Evolutionary conservation across 2,329 filamentous ascomycete genomes (phyloP).

Genomic region (Fusarium beomiforme): DNA sequence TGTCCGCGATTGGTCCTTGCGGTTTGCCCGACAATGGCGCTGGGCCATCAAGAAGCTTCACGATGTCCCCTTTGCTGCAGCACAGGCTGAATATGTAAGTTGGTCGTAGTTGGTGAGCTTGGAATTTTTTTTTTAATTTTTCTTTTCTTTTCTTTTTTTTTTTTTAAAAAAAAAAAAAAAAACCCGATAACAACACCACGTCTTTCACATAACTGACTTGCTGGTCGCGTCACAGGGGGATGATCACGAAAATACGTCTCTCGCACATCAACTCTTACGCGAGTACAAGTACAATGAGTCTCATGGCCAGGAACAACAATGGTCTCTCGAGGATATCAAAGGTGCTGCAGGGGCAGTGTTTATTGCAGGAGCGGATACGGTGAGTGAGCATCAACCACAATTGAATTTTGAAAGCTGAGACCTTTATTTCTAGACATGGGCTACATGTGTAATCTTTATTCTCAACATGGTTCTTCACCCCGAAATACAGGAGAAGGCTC

Average conservation of each 20-base stretch:
- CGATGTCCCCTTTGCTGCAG: slow-evolving; percentile 46
- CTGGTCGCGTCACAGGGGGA: slow-evolving; percentile 11
- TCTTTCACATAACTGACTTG: slow-evolving; percentile 18
- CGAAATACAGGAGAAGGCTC: slow-evolving; percentile 57
- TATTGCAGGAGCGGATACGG: slow-evolving; percentile 59
- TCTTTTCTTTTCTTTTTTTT: too few relatives aligned
- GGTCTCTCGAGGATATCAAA: slow-evolving; percentile 57
- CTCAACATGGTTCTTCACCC: slow-evolving; percentile 56
- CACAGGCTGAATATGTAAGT: slow-evolving; percentile 43
- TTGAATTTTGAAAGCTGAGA: slow-evolving; percentile 38
- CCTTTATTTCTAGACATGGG: slow-evolving; percentile 38
- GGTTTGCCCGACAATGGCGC: slow-evolving; percentile 48
- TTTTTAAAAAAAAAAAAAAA: too few relatives aligned
- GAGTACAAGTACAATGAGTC: slow-evolving; percentile 26
- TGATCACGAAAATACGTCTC: slow-evolving; percentile 30
- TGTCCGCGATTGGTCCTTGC: slow-evolving; percentile 45
- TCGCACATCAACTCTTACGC: slow-evolving; percentile 41
- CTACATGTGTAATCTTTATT: slow-evolving; percentile 51
- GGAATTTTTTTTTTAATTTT: too few relatives aligned
- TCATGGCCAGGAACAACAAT: slow-evolving; percentile 26
- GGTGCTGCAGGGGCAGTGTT: slow-evolving; percentile 60
- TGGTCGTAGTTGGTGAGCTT: background rate
- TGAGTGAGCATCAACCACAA: slow-evolving; percentile 26
- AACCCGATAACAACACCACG: too few relatives aligned
- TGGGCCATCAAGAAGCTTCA: slow-evolving; percentile 49